A percentile compares a stretch with the other conserved stretches of the same genome.
These are phyloP conservation scores for Isatis tinctoria DNA, from an alignment of 345 rosid genomes.

Conservation along the genomic window DNA sequence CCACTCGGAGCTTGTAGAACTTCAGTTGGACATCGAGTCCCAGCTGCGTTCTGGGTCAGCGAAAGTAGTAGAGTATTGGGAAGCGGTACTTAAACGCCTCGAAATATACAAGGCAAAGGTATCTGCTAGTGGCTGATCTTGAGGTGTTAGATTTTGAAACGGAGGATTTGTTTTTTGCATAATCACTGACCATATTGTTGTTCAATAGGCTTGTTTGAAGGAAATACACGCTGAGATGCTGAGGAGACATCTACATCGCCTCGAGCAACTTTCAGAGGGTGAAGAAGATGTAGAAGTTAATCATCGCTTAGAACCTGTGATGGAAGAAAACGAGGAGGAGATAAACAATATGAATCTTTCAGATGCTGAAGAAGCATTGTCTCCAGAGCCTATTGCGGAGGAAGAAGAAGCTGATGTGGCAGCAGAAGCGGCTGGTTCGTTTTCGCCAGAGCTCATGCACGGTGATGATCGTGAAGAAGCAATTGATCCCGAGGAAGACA, in stretches of 20 bases:
- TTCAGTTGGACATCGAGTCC: slow-evolving; percentile 64
- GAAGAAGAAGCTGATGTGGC: slow-evolving; percentile 46
- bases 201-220: slow-evolving; percentile 76
- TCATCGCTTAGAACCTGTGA: slow-evolving; percentile 33
- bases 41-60: slow-evolving; percentile 90
- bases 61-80: slow-evolving; percentile 97
- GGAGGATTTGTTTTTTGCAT: background rate
- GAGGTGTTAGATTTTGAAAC: background rate
- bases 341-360: slow-evolving; percentile 32
- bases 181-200: slow-evolving; percentile 20
- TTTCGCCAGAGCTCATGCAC: slow-evolving; percentile 81
- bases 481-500: slow-evolving; percentile 92
- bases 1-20: slow-evolving; percentile 60
- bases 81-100: slow-evolving; percentile 86
- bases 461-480: slow-evolving; percentile 88
- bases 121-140: slow-evolving; percentile 11
- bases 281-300: slow-evolving; percentile 45
- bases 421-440: slow-evolving; percentile 77
- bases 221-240: slow-evolving; percentile 89
- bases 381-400: slow-evolving; percentile 64
- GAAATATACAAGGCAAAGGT: slow-evolving; percentile 96
- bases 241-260: slow-evolving; percentile 66
- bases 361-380: slow-evolving; percentile 50
- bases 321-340: slow-evolving; percentile 53
- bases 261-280: slow-evolving; percentile 57